These are phyloP conservation scores for Zalaria sp. DNA, from an alignment of 2,329 filamentous ascomycete genomes.

Conservation along the genomic window DNA sequence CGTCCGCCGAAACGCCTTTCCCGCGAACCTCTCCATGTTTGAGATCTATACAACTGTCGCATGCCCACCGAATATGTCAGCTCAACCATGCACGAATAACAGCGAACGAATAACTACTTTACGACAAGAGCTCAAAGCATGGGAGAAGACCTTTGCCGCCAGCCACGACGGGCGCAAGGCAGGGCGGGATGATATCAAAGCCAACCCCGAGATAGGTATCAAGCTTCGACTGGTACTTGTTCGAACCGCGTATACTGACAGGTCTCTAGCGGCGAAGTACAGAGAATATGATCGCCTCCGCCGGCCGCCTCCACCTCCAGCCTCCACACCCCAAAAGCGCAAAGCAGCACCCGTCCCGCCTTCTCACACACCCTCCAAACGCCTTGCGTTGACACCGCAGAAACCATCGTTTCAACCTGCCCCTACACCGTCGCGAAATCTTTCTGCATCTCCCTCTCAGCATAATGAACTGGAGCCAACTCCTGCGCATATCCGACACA, in stretches of 20 bases:
- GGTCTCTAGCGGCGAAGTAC: conserved; percentile 51
- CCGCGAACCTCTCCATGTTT: no score
- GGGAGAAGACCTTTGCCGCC: conserved; percentile 55
- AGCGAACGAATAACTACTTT: conserved; percentile 20
- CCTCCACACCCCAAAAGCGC: neutral
- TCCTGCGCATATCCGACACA: conserved; percentile 16
- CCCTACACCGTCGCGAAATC: neutral
- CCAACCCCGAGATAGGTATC: conserved; percentile 54
- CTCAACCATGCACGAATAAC: no score
- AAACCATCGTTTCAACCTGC: conserved; percentile 4
- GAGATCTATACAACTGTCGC: no score
- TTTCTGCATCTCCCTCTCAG: neutral
- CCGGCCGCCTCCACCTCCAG: conserved; percentile 1
- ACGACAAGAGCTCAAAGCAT: conserved; percentile 58
- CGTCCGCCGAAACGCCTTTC: no score
- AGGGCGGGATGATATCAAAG: conserved; percentile 61
- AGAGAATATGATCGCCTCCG: conserved; percentile 59
- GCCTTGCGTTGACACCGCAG: conserved; percentile 10
- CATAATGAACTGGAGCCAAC: conserved; percentile 16
- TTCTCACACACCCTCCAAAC: conserved; percentile 4
- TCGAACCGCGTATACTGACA: neutral
- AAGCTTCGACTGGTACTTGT: no score
- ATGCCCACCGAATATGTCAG: no score
- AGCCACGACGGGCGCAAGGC: conserved; percentile 55
- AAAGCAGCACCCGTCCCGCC: neutral